Evolutionary conservation across 352 stramenopile genomes (phyloP), one percentile per base, ranked within the genome.

Genomic region (Globisporangium paroecandrum): DNA sequence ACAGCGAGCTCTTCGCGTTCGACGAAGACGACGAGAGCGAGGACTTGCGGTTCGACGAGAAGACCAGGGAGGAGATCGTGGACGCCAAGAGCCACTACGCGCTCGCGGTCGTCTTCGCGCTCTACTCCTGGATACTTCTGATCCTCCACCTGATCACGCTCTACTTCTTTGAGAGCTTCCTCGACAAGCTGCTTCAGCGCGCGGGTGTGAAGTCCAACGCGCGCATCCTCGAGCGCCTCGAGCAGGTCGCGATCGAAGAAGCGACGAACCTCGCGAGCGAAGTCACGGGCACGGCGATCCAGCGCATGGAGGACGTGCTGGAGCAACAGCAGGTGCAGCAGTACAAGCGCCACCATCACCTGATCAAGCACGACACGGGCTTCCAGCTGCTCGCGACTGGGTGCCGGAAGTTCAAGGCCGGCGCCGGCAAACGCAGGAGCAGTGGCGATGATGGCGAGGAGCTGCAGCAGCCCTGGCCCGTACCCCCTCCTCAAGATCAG

Each of bases 251-350:
- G 10, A 43, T 71, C 3, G 66, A 77, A 13, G 74, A 81, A 55
- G 58, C 70, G 18, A 51, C 61, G 18, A 72, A 65, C 24, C 61
- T 81, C 18, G 53, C 53, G 2, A 59, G 65, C 24, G 72, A 81
- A 58, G 62, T 67, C n/a, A 70, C 74, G 7, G 64, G 46, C 10
- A 58, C 75, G 12, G 74, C 72, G 36, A 65, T 81, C 46, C 49
- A 69, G 18, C 62, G 43, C n/a, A 81, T 81, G 71, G 64, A 80
- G 49, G 71, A 64, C 15, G 67, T 70, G 46, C 64, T 66, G n/a
- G 59, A 64, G n/a, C 12, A 74, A 34, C 47, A 62, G 10, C 62
- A 68, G n/a, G 47, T 60, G 22, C 49, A 56, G 9, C 55, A 69
- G 12, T 29, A 72, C 38, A 25, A 66, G 29, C 53, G 29, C 32